Base-by-base conservation (phyloP, 1,284 basidiomycete species). In the Hypsizygus ulmarius region DNA sequence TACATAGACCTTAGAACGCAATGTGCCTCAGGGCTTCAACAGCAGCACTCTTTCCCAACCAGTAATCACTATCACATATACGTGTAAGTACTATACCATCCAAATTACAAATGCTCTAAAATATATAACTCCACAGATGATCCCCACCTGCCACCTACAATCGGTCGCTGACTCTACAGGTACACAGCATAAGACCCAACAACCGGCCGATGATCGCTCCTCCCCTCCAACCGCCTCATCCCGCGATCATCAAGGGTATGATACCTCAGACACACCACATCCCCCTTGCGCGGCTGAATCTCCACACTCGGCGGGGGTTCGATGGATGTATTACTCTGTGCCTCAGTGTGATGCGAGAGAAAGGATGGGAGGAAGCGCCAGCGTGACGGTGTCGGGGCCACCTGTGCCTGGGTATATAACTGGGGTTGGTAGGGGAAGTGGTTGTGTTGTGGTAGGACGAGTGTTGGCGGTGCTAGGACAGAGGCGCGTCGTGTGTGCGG, bases 151-250 rank as follows among this genome's bases (percentile, higher is more conserved):
- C 21, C 21, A 25, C 21, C 21, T 25, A 7, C 21, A 4, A 3
- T 25, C 4, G 21, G 21, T 25, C 21, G 21, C 21, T 7, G 7
- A 25, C 21, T 25, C 21, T 25, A 25, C 21, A 25, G 21, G 21
- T 84, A 87, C 43, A 86, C 68, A 36, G 77, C 78, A 60, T 85
- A 90, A 21, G 78, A 76, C 51, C 86, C 87, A 54, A 92, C 82
- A 19, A 92, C 89, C 0, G 89, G 90, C 39, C 90, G 68, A 59
- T 89, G 87, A 62, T 89, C 86, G 55, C 84, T 87, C 41, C 84
- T 74, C n/a, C 83, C 90, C 62, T 88, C 85, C 28, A 93, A 62
- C 41, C 77, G 68, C 45, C 81, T 74, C 88, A 92, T 92, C 8
- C 74, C 82, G 25, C 73, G 72, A 61, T 93, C 90, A 56, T 90